Conservation (phyloP, 2,329 filamentous ascomycete genomes). For the Falciphora oryzae region DNA sequence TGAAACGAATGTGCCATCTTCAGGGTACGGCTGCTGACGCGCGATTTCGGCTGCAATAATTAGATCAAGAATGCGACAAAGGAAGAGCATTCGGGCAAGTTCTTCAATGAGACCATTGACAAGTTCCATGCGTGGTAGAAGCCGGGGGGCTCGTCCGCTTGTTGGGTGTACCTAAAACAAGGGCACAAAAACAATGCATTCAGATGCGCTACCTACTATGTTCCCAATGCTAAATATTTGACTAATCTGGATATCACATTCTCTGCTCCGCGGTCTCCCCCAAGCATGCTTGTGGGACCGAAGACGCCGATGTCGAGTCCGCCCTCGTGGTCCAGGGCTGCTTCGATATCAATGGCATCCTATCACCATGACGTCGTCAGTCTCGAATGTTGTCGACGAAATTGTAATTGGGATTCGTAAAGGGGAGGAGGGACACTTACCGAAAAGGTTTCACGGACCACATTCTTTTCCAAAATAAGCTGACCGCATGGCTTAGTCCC, state of each 20-base stretch:
- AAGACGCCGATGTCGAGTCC: slow-evolving; percentile 20
- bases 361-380: slow-evolving; percentile 7
- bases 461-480: slow-evolving; percentile 20
- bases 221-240: background rate
- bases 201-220: background rate
- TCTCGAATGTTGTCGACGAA: background rate
- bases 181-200: background rate
- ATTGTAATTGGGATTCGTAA: background rate
- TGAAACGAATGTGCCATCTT: too few species aligned
- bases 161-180: background rate
- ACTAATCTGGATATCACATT: background rate
- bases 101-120: background rate
- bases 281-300: slow-evolving; percentile 13
- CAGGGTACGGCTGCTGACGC: background rate
- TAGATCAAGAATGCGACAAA: background rate
- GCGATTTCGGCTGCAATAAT: too few species aligned
- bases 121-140: slow-evolving; percentile 13
- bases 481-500: background rate
- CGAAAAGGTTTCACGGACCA: slow-evolving; percentile 24
- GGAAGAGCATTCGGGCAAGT: slow-evolving; percentile 3
- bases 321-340: slow-evolving; percentile 13
- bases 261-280: background rate
- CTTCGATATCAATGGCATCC: slow-evolving; percentile 19
- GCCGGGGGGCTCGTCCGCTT: too few species aligned
- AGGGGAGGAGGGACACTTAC: slow-evolving; percentile 19